Conservation (phyloP, 2,329 filamentous ascomycete species). For the Didymella lethalis region DNA sequence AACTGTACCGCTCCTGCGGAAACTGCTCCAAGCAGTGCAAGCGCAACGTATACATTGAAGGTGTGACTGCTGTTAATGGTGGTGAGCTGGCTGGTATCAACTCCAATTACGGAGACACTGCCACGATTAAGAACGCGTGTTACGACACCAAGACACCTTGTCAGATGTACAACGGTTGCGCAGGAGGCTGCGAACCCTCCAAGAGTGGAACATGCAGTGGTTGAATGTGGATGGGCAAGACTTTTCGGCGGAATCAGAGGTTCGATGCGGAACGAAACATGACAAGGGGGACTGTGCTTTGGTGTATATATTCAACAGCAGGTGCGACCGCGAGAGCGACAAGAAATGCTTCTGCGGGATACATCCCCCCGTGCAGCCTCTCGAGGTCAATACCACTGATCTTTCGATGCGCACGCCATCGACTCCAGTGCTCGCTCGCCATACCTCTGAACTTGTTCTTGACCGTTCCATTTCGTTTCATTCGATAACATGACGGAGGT, state of each 20-base stretch:
- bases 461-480: background rate
- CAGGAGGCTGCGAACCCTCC: slow-evolving; percentile 29
- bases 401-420: background rate
- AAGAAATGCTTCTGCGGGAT: too few species aligned
- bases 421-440: background rate
- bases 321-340: background rate
- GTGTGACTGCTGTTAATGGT: slow-evolving; percentile 48
- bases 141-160: slow-evolving; percentile 23
- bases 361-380: background rate
- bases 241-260: background rate
- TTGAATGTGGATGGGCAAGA: background rate
- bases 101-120: slow-evolving; percentile 58
- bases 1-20: slow-evolving; percentile 56
- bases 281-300: background rate
- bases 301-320: background rate
- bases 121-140: slow-evolving; percentile 41
- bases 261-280: background rate
- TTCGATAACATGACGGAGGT: slow-evolving; percentile 1
- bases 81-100: slow-evolving; percentile 57
- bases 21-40: slow-evolving; percentile 54
- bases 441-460: slow-evolving; percentile 1
- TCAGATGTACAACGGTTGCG: slow-evolving; percentile 30
- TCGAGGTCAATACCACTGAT: background rate
- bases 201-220: slow-evolving; percentile 28
- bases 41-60: slow-evolving; percentile 54